Conservation (phyloP, 495 filamentous ascomycete species). For the Amniculicola lignicola region DNA sequence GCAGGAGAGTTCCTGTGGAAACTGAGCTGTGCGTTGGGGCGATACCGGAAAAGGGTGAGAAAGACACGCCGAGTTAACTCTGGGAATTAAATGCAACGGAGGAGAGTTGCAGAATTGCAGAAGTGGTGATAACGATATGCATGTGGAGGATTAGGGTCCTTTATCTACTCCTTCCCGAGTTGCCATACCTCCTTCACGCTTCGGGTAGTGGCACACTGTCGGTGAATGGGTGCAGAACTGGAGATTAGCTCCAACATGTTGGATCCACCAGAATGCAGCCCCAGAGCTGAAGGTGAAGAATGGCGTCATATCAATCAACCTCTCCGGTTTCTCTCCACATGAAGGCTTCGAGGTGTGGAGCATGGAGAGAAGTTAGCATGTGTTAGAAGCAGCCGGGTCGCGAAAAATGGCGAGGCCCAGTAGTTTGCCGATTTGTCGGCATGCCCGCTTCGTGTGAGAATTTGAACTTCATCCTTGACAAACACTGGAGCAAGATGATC, state of each 20-base stretch:
- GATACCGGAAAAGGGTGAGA: no score
- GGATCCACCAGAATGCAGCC: no score
- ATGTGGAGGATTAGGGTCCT: slow-evolving; percentile 3
- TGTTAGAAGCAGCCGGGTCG: slow-evolving; percentile 15
- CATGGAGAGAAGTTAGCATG: slow-evolving; percentile 17
- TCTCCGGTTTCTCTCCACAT: not conserved
- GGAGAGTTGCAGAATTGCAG: not conserved
- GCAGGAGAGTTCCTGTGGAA: not conserved
- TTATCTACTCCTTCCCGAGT: slow-evolving; percentile 15
- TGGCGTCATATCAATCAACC: no score
- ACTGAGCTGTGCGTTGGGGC: no score
- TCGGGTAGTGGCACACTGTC: not conserved
- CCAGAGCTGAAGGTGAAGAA: no score
- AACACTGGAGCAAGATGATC: slow-evolving; percentile 1
- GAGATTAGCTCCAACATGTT: slow-evolving; percentile 9
- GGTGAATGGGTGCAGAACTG: slow-evolving; percentile 9
- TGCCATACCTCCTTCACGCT: not conserved
- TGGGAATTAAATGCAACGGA: not conserved
- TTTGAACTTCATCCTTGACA: slow-evolving; percentile 18
- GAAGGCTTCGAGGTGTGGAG: slow-evolving; percentile 11
- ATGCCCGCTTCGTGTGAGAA: slow-evolving; percentile 12
- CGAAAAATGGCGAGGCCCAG: slow-evolving; percentile 9
- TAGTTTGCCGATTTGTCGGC: slow-evolving; percentile 14
- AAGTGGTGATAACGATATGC: not conserved
- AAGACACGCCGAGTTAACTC: no score